Evolutionary conservation across 768 basidiomycete species (phyloP).

Genomic region (Boletus coccyginus): DNA sequence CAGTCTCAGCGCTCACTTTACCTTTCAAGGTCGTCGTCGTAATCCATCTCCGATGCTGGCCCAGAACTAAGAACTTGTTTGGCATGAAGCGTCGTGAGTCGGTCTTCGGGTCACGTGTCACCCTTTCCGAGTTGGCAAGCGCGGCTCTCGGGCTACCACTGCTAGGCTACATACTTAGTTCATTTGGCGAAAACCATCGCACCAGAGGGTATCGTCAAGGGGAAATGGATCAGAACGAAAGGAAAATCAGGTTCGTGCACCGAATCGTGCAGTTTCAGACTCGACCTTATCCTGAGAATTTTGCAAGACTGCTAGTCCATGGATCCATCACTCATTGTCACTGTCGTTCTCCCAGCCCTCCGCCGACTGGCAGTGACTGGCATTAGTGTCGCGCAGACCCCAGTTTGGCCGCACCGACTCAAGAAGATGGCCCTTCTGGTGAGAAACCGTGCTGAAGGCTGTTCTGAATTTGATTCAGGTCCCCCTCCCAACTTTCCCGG

Average conservation of each 20-base stretch:
- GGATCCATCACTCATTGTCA: background rate
- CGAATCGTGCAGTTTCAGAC: too few species aligned
- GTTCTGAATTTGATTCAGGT: too few species aligned
- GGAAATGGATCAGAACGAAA: background rate
- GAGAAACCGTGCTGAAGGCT: background rate
- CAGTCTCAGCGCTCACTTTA: slow-evolving; percentile 1
- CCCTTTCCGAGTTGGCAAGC: too few species aligned
- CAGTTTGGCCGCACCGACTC: background rate
- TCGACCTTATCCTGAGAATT: background rate
- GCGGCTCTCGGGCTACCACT: too few species aligned
- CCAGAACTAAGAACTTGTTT: too few species aligned
- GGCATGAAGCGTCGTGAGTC: too few species aligned
- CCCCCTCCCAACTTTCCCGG: background rate
- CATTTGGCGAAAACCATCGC: background rate
- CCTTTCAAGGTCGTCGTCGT: slow-evolving; percentile 27
- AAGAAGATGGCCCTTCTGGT: background rate
- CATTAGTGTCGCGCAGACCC: background rate
- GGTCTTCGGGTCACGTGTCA: background rate
- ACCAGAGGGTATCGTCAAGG: background rate
- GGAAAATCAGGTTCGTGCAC: too few species aligned
- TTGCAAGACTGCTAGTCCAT: background rate
- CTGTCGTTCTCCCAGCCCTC: too few species aligned
- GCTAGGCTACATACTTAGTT: background rate
- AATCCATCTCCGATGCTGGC: slow-evolving; percentile 2
- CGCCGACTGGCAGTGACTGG: background rate